Percentiles rank a stretch among this genome's conserved stretches.
Evolutionary conservation across 441 rosid genomes (phyloP).

Genomic region (Gossypium gossypioides): DNA sequence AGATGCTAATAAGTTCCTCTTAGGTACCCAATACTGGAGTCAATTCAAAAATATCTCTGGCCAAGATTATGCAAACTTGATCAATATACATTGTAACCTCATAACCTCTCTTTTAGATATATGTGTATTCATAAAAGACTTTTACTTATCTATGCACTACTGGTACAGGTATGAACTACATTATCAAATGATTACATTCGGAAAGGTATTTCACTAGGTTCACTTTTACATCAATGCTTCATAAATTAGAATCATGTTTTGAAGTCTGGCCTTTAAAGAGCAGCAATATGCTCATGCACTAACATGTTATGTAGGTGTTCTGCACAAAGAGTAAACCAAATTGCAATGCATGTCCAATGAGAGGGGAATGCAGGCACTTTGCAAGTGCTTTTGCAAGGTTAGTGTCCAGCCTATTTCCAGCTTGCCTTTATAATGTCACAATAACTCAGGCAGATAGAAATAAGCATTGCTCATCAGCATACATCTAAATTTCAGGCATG

Average conservation of each 20-base stretch:
- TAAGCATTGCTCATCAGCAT: background rate
- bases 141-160: slow-evolving; percentile 20
- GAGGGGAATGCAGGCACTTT: slow-evolving; percentile 96
- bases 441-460: background rate
- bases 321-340: slow-evolving; percentile 93
- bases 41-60: slow-evolving; percentile 94
- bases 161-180: slow-evolving; percentile 81
- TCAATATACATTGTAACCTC: slow-evolving; percentile 70
- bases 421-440: slow-evolving; percentile 3
- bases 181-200: slow-evolving; percentile 95
- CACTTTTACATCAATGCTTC: slow-evolving; percentile 15
- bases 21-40: slow-evolving; percentile 88
- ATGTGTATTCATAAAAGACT: slow-evolving; percentile 7
- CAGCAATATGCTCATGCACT: slow-evolving; percentile 15
- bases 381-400: slow-evolving; percentile 99
- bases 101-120: slow-evolving; percentile 17
- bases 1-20: slow-evolving; percentile 24
- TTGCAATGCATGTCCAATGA: slow-evolving; percentile 98
- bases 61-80: slow-evolving; percentile 96
- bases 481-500: background rate
- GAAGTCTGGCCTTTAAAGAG: slow-evolving; percentile 3
- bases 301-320: slow-evolving; percentile 63
- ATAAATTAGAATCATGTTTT: slow-evolving; percentile 8
- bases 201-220: slow-evolving; percentile 54
- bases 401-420: slow-evolving; percentile 14